A percentile compares a stretch with the other conserved stretches of the same genome.
Evolutionary conservation across 768 basidiomycete genomes (phyloP).

Genomic region (Podaxis carcinomalis): DNA sequence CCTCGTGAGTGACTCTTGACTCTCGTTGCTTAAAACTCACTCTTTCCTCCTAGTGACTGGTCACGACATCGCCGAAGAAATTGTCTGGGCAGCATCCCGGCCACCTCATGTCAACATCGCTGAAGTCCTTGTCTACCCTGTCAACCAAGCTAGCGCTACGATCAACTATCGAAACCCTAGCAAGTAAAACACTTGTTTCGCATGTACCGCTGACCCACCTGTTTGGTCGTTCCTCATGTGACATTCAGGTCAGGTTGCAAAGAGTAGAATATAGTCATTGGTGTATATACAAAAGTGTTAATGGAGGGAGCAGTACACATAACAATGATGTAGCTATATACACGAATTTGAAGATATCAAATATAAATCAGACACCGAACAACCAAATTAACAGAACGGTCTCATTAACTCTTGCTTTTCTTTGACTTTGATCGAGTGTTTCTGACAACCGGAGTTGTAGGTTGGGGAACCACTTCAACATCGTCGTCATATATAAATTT

Average conservation of each 20-base stretch:
- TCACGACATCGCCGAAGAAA: conserved; percentile 93
- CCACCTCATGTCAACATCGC: conserved; percentile 92
- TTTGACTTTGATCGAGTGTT: conserved; percentile 55
- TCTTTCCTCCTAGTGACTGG: conserved; percentile 53
- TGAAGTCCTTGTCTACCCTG: conserved; percentile 72
- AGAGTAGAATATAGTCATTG: not conserved
- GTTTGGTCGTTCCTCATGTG: not conserved
- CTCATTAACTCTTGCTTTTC: conserved; percentile 35
- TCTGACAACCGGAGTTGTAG: conserved; percentile 33
- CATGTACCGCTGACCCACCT: not conserved
- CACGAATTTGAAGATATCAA: conserved; percentile 11
- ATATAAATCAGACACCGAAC: conserved; percentile 13
- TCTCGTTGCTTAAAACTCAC: not conserved
- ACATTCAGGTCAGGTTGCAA: not conserved
- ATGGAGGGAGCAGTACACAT: not conserved
- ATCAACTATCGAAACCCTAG: conserved; percentile 39
- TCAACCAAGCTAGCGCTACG: conserved; percentile 72
- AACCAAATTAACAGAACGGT: not conserved
- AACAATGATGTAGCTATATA: not conserved
- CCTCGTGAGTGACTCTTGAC: conserved; percentile 54
- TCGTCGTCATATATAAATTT: conserved; percentile 82
- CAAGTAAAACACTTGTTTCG: not conserved
- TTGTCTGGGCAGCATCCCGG: conserved; percentile 92
- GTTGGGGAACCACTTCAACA: conserved; percentile 29
- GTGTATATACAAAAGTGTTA: not conserved